These are phyloP conservation scores for Piloderma croceum DNA, from an alignment of 768 basidiomycete genomes.

Conservation along the genomic window DNA sequence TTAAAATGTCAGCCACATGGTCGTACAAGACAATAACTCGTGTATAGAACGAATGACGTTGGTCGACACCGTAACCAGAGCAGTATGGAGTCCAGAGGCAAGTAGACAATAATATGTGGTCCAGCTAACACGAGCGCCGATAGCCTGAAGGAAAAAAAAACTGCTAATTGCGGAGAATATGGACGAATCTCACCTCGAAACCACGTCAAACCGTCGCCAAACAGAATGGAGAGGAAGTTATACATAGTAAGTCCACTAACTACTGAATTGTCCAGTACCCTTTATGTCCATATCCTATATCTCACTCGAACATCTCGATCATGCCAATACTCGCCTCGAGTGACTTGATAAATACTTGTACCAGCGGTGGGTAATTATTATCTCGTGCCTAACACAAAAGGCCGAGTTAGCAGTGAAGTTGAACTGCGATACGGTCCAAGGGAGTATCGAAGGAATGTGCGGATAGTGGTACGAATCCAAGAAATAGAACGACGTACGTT, in stretches of 20 bases:
- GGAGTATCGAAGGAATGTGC: background rate
- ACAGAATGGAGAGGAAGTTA: background rate
- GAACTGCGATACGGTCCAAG: background rate
- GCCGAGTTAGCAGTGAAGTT: too few relatives aligned
- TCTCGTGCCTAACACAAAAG: background rate
- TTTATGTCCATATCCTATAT: background rate
- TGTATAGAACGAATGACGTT: background rate
- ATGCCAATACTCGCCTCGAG: background rate
- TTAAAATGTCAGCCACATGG: too few relatives aligned
- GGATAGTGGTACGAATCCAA: too few relatives aligned
- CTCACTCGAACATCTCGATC: too few relatives aligned
- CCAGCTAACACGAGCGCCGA: too few relatives aligned
- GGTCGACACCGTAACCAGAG: background rate
- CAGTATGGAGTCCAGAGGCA: background rate
- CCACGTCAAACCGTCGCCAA: background rate
- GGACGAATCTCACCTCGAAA: background rate
- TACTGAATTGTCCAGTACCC: background rate
- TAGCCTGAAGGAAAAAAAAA: too few relatives aligned
- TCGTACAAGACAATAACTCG: too few relatives aligned
- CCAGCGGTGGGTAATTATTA: background rate
- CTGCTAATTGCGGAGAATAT: too few relatives aligned
- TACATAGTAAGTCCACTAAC: background rate
- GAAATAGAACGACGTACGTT: background rate
- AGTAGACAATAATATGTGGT: background rate
- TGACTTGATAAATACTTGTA: background rate